A percentile compares a stretch with the other conserved stretches of the same genome.
phyloP scores from a whole-genome alignment of 2,329 filamentous ascomycete species.

The Elsinoe australis region DNA sequence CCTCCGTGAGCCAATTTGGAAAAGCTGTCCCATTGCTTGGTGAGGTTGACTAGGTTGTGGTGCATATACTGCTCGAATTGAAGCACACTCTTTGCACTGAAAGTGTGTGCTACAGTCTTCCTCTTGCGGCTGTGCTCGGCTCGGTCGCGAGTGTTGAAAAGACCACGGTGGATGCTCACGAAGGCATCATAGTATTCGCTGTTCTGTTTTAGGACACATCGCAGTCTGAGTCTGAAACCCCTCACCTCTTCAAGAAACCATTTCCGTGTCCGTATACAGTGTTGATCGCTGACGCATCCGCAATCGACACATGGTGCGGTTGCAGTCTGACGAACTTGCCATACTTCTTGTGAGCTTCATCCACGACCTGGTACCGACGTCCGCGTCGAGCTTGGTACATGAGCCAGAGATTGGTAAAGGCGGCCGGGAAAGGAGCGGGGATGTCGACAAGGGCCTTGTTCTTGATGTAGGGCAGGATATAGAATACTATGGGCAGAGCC shows the following conservation, averaged over 20 bases:
- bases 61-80: slow-evolving; percentile 89
- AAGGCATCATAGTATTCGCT: slow-evolving; percentile 89
- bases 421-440: slow-evolving; percentile 56
- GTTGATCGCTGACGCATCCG: slow-evolving; percentile 69
- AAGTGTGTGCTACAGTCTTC: slow-evolving; percentile 81
- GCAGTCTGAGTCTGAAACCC: not conserved
- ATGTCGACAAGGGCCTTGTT: slow-evolving; percentile 50
- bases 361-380: slow-evolving; percentile 48
- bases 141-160: slow-evolving; percentile 84
- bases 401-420: slow-evolving; percentile 75
- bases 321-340: slow-evolving; percentile 77
- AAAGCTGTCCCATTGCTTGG: slow-evolving; percentile 63
- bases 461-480: slow-evolving; percentile 53
- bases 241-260: slow-evolving; percentile 42
- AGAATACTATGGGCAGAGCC: slow-evolving; percentile 46
- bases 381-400: slow-evolving; percentile 57
- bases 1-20: slow-evolving; percentile 45
- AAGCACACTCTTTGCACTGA: slow-evolving; percentile 69
- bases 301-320: slow-evolving; percentile 75
- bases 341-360: slow-evolving; percentile 64
- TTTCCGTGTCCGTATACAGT: slow-evolving; percentile 62
- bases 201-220: not conserved
- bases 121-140: slow-evolving; percentile 79
- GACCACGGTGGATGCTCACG: slow-evolving; percentile 72
- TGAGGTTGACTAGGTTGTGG: slow-evolving; percentile 65